These are phyloP conservation scores for Tetradesmus obliquus DNA, from an alignment of 139 green algal genomes.

Conservation along the genomic window DNA sequence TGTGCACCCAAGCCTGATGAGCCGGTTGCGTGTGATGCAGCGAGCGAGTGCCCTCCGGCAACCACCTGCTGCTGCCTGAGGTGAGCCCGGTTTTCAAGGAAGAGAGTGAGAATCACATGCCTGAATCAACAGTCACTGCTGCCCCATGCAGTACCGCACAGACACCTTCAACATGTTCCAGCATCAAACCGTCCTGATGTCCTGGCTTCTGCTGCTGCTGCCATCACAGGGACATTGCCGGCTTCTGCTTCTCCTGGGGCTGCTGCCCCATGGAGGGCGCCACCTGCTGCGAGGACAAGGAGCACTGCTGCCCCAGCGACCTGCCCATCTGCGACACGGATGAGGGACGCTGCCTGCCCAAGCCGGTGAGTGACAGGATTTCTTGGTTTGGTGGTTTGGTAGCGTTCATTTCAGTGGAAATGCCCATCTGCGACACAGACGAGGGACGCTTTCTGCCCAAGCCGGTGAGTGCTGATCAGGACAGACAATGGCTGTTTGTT, in stretches of 20 bases:
- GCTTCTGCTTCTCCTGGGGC: slow-evolving; percentile 58
- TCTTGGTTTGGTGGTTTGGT: no score
- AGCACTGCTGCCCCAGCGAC: slow-evolving; percentile 95
- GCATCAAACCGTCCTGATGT: no score
- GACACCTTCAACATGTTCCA: no score
- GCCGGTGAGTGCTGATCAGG: neutral
- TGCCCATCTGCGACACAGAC: slow-evolving; percentile 91
- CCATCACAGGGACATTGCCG: slow-evolving; percentile 11
- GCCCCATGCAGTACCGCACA: no score
- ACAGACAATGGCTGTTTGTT: no score
- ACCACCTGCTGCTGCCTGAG: slow-evolving; percentile 50
- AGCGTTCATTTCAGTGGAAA: no score
- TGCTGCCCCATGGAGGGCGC: slow-evolving; percentile 94
- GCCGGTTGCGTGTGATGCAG: slow-evolving; percentile 33
- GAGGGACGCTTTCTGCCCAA: slow-evolving; percentile 73
- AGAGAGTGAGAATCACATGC: no score
- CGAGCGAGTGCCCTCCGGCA: slow-evolving; percentile 29
- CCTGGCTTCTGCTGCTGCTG: neutral
- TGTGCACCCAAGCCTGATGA: slow-evolving; percentile 41
- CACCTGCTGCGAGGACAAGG: slow-evolving; percentile 94
- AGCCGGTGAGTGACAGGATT: slow-evolving; percentile 14
- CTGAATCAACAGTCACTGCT: no score
- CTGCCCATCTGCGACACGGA: slow-evolving; percentile 92
- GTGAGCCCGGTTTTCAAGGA: neutral
- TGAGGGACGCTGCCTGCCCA: slow-evolving; percentile 73